A percentile compares a stretch with the other conserved stretches of the same genome.
These are phyloP conservation scores for Aspergillus udagawae DNA, from an alignment of 2,329 filamentous ascomycete species.

Conservation along the genomic window DNA sequence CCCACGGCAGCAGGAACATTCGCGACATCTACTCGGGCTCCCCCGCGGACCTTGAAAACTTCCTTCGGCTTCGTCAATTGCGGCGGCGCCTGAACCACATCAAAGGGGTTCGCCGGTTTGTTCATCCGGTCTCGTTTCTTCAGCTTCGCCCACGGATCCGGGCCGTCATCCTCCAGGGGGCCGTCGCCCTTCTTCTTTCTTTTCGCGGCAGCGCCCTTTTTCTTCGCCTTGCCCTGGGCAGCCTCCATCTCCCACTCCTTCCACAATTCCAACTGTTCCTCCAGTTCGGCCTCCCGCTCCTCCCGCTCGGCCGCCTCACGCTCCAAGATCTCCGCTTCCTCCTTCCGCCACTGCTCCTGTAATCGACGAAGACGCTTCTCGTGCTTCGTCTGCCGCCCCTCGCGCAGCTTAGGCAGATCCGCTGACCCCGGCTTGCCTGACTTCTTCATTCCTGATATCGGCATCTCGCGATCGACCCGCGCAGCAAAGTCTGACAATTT, in stretches of 20 bases:
- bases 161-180: constrained; percentile 56
- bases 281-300: constrained; percentile 58
- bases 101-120: constrained; percentile 36
- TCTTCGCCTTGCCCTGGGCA: constrained; percentile 49
- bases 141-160: constrained; percentile 75
- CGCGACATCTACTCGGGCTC: constrained; percentile 62
- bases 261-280: constrained; percentile 61
- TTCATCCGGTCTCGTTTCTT: constrained; percentile 51
- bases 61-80: constrained; percentile 60
- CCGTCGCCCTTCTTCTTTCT: constrained; percentile 41
- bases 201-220: constrained; percentile 40
- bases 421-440: constrained; percentile 32
- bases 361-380: constrained; percentile 70
- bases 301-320: constrained; percentile 74
- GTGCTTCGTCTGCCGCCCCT: constrained; percentile 71
- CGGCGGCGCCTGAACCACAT: constrained; percentile 71
- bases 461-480: constrained; percentile 80
- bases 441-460: constrained; percentile 67
- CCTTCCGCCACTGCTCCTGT: constrained; percentile 56
- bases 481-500: constrained; percentile 74
- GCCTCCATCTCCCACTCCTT: constrained; percentile 59
- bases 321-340: constrained; percentile 57
- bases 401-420: constrained; percentile 28
- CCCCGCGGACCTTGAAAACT: constrained; percentile 62
- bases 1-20: constrained; percentile 67